Evolutionary conservation across 805 yeast genomes (phyloP), one percentile per base, ranked within the genome.

Genomic region (Barnettozyma sucrosica): DNA sequence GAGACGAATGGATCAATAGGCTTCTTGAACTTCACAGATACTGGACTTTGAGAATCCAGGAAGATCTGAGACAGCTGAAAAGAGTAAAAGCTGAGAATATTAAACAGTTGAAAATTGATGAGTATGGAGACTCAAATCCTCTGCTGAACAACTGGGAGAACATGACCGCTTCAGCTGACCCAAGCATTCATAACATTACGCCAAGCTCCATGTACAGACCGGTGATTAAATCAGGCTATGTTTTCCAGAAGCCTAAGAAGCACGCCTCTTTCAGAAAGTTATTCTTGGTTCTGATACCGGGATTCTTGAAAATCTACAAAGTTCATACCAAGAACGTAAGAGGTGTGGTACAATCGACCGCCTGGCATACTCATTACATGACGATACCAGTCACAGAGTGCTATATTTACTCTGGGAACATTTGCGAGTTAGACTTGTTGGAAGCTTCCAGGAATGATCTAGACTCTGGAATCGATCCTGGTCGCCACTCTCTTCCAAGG

Each of bases 321-420:
- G 67, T 76, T 42, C 76, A 67, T 50, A 63, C 68, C 34, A 67
- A 89, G 48, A 68, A 77, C 11, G 63, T 66, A 20, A 51, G 65
- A 1, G 78, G 82, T 0, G 71, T 71, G 2, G 65, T 72, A 3
- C 69, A 73, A 57, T 71, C 75, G n/a, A 67, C 69, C 3, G 66
- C 75, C 2, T 76, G 75, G 53, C 81, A 76, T 55, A 65, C 70
- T 40, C 80, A 76, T 54, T 73, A 74, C 53, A 58, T 78, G 43
- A 76, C 85, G 0, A 74, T 89, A 18, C 81, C 89, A 1, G 64
- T 92, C 24, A 61, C 75, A 3, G 77, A 75, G 13, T 81, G 95
- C 49, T 92, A 89, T 61, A 72, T 88, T 4, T 87, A 87, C 64
- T 79, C 93, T 2, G 96, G 92, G 2, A 63, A 72, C 2, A 64